These are phyloP conservation scores for Macadamia integrifolia DNA, from an alignment of 164 flowering plant species.

Conservation along the genomic window DNA sequence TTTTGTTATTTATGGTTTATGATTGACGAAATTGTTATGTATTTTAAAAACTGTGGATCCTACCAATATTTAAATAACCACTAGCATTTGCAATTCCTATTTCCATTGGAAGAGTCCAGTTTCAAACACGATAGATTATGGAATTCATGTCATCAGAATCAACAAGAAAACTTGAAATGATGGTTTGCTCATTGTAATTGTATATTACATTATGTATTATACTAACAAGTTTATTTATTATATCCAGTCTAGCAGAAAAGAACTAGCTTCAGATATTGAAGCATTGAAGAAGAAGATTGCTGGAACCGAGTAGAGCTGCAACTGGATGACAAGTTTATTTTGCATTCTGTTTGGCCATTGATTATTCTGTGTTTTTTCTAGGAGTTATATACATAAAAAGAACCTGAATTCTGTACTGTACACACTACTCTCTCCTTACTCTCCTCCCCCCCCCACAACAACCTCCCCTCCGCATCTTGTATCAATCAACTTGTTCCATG, in stretches of 20 bases:
- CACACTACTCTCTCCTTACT: conserved; percentile 18
- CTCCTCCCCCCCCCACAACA: not conserved
- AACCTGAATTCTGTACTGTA: conserved; percentile 28
- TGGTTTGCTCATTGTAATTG: too few relatives aligned
- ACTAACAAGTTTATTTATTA: not conserved
- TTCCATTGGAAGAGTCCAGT: too few relatives aligned
- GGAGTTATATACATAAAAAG: conserved; percentile 29
- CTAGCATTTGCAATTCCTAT: too few relatives aligned
- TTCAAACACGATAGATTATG: too few relatives aligned
- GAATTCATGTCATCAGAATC: too few relatives aligned
- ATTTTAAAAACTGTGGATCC: not conserved
- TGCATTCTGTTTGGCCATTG: conserved; percentile 3
- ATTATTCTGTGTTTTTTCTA: conserved; percentile 12
- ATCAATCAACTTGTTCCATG: conserved; percentile 4
- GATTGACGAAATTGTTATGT: not conserved
- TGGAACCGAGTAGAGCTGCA: conserved; percentile 50
- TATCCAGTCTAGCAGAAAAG: conserved; percentile 87
- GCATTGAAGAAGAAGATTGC: conserved; percentile 90
- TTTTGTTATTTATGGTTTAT: not conserved
- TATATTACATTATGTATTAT: too few relatives aligned
- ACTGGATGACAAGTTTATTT: not conserved
- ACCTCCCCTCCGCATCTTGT: conserved; percentile 14
- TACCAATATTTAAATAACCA: too few relatives aligned
- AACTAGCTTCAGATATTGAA: conserved; percentile 80
- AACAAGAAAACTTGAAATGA: too few relatives aligned